Evolutionary conservation across 441 rosid genomes (phyloP), one percentile per base, ranked within the genome.

Genomic region (Adansonia gregorii): DNA sequence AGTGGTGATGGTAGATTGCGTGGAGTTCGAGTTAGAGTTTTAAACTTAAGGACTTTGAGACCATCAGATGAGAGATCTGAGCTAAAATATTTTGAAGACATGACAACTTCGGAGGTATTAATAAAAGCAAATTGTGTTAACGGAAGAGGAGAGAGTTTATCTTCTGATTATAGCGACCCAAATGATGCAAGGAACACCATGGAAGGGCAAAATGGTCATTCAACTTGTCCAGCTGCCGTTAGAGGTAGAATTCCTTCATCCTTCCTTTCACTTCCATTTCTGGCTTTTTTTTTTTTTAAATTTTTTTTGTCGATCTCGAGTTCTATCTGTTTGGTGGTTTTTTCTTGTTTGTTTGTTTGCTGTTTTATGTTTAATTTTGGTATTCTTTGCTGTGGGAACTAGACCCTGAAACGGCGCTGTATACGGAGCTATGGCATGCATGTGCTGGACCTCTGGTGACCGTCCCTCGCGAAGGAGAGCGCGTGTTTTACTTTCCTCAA

Each of bases 381-480:
- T 19, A 24, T 11, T 24, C 41, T 22, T 55, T 43, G 12, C n/a
- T 10, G 20, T 43, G 82, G 2, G 7, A 20, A 48, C 1, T 80
- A 82, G 98, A 92, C 85, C 88, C 93, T 22, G 97, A 91, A 35
- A 80, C 82, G 64, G 98, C 97, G 76, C 90, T 96, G 20, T 96
- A 88, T 82, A 87, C 82, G 78, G 99, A 94, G 90, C 93, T 97
- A 0, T 97, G 99, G 98, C 93, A 97, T 82, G 96, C 98, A 17
- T 97, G 99, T 82, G 99, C 98, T 1, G 98, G 99, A 78, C 98
- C 99, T 78, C 83, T 97, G 22, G 99, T 96, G 17, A 93, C 95
- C 14, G 99, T 96, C 15, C 98, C 99, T 58, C 90, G 97, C 17
- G 88, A 89, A 84, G 81, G 85, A 19, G 98, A 96, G 82, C 94